Base-by-base conservation (phyloP, 2,329 filamentous ascomycete genomes). In the Talaromyces sp. region DNA sequence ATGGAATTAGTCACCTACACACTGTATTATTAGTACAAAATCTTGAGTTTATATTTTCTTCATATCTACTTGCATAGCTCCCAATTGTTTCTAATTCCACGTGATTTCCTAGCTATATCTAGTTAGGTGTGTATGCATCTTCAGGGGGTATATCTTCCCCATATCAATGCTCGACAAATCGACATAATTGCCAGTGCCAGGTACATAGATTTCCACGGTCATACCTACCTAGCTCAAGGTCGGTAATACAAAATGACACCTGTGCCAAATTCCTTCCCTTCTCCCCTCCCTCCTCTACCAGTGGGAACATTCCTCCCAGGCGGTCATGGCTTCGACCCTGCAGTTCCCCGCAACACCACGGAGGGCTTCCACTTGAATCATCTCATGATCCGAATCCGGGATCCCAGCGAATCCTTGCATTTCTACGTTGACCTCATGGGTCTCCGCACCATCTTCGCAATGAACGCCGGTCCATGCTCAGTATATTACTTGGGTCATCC, bases 401-500 rank as follows among this genome's bases (percentile, higher is more conserved):
- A 74, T 36, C 73, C 73, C 63, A 25, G 65, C 63, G 57, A 69
- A 22, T 50, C 70, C 2, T 66, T 75, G 0, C 65, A 70, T 52
- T 75, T 75, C 64, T 75, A 75, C 53, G 64, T 73, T 43, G 60
- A 71, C 36, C 66, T 74, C 8, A 68, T 75, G 63, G 72, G 72
- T 55, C 74, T 75, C 72, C 70, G 72, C 9, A 67, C 72, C 4
- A 63, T 75, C 22, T 75, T 74, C 59, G 72, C 66, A 21, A 69
- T 74, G 66, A 74, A 75, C 53, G 65, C 69, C 35, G 71, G 73
- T 7, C 72, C 71, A 7, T 74, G 72, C 62, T 75, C 72, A 7
- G 69, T 75, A 54, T 75, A 75, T 62, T 75, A 74, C 56, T 69
- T 75, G 5, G 72, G 71, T 6, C 70, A 74, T 41, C 72, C 73